Percentiles rank a stretch among this genome's conserved stretches.
phyloP scores from a whole-genome alignment of 2,329 filamentous ascomycete genomes.

The Talaromyces rugulosus region DNA sequence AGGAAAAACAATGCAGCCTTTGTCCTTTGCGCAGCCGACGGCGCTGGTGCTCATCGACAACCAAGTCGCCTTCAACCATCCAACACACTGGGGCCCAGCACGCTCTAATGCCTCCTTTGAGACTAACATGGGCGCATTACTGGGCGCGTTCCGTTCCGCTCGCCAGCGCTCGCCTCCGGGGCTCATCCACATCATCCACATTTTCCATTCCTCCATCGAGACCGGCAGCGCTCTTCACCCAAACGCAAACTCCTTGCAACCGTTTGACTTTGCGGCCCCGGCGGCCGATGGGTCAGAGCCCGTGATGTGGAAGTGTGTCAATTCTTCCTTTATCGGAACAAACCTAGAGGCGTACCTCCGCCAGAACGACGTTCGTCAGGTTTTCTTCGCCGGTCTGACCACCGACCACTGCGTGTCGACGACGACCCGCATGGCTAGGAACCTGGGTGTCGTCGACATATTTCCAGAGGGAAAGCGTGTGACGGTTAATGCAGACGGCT shows the following conservation, averaged over 20 bases:
- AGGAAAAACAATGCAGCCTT: slow-evolving; percentile 4
- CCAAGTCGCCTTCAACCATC: slow-evolving; percentile 40
- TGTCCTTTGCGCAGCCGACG: slow-evolving; percentile 24
- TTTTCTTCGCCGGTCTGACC: slow-evolving; percentile 42
- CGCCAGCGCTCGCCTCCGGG: slow-evolving; percentile 8
- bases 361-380: slow-evolving; percentile 29
- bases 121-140: slow-evolving; percentile 36
- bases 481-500: slow-evolving; percentile 17
- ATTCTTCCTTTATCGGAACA: slow-evolving; percentile 46
- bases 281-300: slow-evolving; percentile 31
- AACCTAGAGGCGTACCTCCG: slow-evolving; percentile 36
- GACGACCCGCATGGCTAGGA: slow-evolving; percentile 45
- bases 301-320: slow-evolving; percentile 43
- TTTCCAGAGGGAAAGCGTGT: slow-evolving; percentile 14
- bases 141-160: slow-evolving; percentile 33
- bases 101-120: slow-evolving; percentile 46
- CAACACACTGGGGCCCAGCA: slow-evolving; percentile 35
- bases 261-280: slow-evolving; percentile 28
- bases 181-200: slow-evolving; percentile 39
- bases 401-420: slow-evolving; percentile 51
- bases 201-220: slow-evolving; percentile 41
- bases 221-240: slow-evolving; percentile 36
- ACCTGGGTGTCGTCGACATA: slow-evolving; percentile 40
- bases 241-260: slow-evolving; percentile 21
- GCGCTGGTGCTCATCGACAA: slow-evolving; percentile 48